Base-by-base conservation (phyloP, 1,139 yeast genomes). In the Suhomyces guaymorum region DNA sequence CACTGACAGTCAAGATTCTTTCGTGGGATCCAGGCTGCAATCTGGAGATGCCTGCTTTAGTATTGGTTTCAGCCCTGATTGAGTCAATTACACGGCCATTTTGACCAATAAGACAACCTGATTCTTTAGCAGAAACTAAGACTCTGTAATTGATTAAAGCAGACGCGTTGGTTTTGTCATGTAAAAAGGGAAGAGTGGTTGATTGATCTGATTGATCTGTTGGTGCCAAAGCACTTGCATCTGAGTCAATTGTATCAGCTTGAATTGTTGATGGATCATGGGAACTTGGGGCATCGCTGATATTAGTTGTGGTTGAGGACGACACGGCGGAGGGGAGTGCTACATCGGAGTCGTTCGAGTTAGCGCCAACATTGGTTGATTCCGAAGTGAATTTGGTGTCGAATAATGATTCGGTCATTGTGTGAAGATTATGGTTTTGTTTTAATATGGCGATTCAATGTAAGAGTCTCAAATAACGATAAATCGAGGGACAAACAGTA, bases 81-180 rank as follows among this genome's bases (percentile, higher is more conserved):
- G 78, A 75, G 39, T 90, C 86, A 43, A 89, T 89, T 35, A 84
- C 86, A 40, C 75, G 72, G 28, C 97, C 97, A 48, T 80, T 83
- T 51, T 85, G 86, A 30, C 97, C 97, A 52, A 89, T 89, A 44
- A 89, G 79, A 44, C 90, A 85, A 13, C 96, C 96, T 10, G 96
- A 90, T 60, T 89, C 97, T 55, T 84, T 85, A 38, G 94, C 79
- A 9, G 94, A 79, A 15, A 89, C 87, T 28, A 89, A 69, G 2
- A 89, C 77, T 47, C 96, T 72, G 54, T 69, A 74, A 39, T 78
- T 78, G 41, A 77, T 73, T 38, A 76, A 65, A 5, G 71, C 66
- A 10, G 63, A 51, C 7, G 60, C 54, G 41, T 59, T 56, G 16
- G 60, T 47, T 30, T 48, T 52, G 35, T 60, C 63, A 26, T 54